phyloP scores from a whole-genome alignment of 495 filamentous ascomycete genomes.

The Annulohypoxylon maeteangense region DNA sequence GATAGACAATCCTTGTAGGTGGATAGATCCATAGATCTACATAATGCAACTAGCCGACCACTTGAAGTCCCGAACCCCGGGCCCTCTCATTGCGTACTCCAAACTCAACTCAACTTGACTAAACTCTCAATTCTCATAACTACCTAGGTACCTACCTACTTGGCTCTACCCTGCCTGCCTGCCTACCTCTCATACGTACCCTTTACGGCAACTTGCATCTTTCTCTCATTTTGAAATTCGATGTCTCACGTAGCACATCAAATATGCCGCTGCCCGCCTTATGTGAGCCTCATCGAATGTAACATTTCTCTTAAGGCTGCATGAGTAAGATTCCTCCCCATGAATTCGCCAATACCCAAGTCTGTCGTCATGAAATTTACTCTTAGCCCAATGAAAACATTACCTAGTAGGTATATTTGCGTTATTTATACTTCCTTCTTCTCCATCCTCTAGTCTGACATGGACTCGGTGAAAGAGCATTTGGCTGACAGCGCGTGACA shows the following conservation, averaged over 20 bases:
- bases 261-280: slow-evolving; percentile 1
- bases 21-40: background rate
- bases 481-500: slow-evolving; percentile 26
- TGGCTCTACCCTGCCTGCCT: no score
- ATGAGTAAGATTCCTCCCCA: slow-evolving; percentile 23
- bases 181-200: no score
- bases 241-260: background rate
- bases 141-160: no score
- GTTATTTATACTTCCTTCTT: slow-evolving; percentile 4
- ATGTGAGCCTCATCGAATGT: slow-evolving; percentile 28
- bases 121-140: background rate
- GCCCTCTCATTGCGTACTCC: background rate
- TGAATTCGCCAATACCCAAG: slow-evolving; percentile 3
- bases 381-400: slow-evolving; percentile 11
- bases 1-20: background rate
- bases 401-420: no score
- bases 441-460: slow-evolving; percentile 19
- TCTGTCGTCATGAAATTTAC: background rate
- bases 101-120: background rate
- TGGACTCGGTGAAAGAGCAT: slow-evolving; percentile 9
- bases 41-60: background rate
- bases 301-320: slow-evolving; percentile 14
- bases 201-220: background rate
- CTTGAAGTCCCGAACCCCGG: background rate
- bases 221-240: background rate